phyloP scores from a whole-genome alignment of 305 asterid species.

The Fraxinus greggii region DNA sequence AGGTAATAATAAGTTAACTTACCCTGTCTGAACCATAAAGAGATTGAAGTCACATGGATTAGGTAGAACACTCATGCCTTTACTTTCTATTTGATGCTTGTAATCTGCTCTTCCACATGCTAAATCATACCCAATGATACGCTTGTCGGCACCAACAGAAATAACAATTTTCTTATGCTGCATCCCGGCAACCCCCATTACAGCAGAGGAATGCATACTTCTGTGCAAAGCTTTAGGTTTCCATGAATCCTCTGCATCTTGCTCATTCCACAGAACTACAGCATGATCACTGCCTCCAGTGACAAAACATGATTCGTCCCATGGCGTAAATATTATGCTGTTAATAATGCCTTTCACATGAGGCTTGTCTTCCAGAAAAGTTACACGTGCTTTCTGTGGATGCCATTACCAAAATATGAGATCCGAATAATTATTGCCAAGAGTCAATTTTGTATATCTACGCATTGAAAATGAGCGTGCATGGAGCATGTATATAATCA shows the following conservation, averaged over 20 bases:
- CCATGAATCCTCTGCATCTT: slow-evolving; percentile 64
- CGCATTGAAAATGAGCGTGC: neutral
- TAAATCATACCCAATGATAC: slow-evolving; percentile 67
- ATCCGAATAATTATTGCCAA: slow-evolving; percentile 14
- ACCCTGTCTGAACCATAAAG: slow-evolving; percentile 96
- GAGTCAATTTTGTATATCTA: neutral
- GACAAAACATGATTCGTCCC: slow-evolving; percentile 71
- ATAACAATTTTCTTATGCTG: slow-evolving; percentile 69
- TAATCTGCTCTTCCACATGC: slow-evolving; percentile 54
- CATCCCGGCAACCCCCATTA: slow-evolving; percentile 93
- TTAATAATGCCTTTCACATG: slow-evolving; percentile 81
- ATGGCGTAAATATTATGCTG: slow-evolving; percentile 82
- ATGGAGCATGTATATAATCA: neutral
- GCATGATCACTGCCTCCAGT: slow-evolving; percentile 97
- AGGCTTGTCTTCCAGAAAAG: slow-evolving; percentile 71
- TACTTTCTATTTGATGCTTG: slow-evolving; percentile 76
- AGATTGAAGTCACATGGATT: slow-evolving; percentile 91
- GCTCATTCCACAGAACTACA: slow-evolving; percentile 74
- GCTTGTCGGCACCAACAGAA: slow-evolving; percentile 91
- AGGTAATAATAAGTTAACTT: slow-evolving; percentile 19
- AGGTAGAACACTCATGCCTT: slow-evolving; percentile 89
- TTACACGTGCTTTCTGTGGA: slow-evolving; percentile 55
- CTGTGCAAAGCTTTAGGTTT: slow-evolving; percentile 62
- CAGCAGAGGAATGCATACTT: slow-evolving; percentile 75
- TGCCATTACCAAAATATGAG: slow-evolving; percentile 17